phyloP scores from a whole-genome alignment of 192 early-diverging fungal genomes.

The Obelidium mucronatum region DNA sequence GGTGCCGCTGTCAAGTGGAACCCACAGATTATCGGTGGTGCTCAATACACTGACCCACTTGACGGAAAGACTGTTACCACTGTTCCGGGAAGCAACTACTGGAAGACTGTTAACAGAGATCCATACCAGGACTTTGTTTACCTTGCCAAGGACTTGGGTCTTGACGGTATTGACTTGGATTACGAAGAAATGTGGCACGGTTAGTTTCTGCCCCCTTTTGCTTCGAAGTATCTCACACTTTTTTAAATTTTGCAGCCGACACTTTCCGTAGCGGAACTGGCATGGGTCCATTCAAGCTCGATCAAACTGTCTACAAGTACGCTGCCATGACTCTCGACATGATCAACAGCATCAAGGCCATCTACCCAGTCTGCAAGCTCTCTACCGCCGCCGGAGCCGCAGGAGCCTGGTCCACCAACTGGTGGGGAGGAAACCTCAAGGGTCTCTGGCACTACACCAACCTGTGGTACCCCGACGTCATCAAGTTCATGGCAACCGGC shows the following conservation, averaged over 20 bases:
- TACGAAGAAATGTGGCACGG: constrained; percentile 35
- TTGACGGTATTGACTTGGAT: constrained; percentile 28
- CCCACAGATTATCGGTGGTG: constrained; percentile 14
- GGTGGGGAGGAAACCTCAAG: constrained; percentile 37
- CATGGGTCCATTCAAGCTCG: constrained; percentile 20
- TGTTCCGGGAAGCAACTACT: constrained; percentile 25
- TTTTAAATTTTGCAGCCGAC: constrained; percentile 6
- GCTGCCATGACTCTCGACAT: constrained; percentile 19
- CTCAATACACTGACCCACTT: constrained; percentile 21
- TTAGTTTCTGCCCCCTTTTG: not conserved
- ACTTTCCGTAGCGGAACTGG: constrained; percentile 15
- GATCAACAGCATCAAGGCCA: constrained; percentile 1
- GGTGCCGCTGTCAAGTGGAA: constrained; percentile 3
- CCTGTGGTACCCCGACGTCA: constrained; percentile 22
- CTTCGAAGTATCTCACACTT: not conserved
- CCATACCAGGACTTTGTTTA: constrained; percentile 21
- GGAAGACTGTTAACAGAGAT: not conserved
- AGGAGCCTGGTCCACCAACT: constrained; percentile 22
- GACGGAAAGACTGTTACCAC: constrained; percentile 7
- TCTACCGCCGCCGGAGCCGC: constrained; percentile 30
- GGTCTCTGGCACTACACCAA: constrained; percentile 22
- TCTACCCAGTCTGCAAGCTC: constrained; percentile 22
- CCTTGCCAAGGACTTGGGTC: constrained; percentile 26
- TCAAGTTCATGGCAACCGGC: constrained; percentile 15
- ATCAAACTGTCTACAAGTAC: constrained; percentile 39